Conservation (phyloP, 331 rosid species). For the Quercus phellos region DNA sequence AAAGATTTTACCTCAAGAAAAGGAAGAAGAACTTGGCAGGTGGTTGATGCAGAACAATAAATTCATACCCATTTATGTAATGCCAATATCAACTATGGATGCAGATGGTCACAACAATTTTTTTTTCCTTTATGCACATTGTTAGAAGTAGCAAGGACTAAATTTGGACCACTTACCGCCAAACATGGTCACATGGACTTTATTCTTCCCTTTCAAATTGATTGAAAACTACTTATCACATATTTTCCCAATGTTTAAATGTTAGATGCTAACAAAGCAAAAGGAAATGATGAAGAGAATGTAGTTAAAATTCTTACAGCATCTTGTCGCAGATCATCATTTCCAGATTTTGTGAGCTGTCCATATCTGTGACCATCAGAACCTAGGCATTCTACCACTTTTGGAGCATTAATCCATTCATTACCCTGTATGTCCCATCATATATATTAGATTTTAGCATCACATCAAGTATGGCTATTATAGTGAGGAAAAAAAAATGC, state of each 20-base stretch:
- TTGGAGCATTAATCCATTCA: constrained; percentile 97
- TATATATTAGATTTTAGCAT: constrained; percentile 15
- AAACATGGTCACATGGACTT: constrained; percentile 7
- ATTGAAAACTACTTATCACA: background rate
- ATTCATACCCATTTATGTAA: background rate
- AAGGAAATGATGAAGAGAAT: background rate
- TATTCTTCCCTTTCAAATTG: background rate
- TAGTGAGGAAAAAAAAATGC: background rate
- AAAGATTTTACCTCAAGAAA: background rate
- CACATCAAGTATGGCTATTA: constrained; percentile 7
- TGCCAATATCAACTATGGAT: background rate
- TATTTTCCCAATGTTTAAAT: constrained; percentile 6
- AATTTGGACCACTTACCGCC: background rate
- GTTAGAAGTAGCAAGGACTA: background rate
- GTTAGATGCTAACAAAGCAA: background rate
- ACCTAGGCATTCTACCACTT: constrained; percentile 88
- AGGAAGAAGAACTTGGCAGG: background rate
- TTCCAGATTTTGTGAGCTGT: constrained; percentile 95
- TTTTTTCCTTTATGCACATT: background rate
- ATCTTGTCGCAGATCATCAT: constrained; percentile 91
- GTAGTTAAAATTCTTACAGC: constrained; percentile 52
- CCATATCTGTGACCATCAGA: constrained; percentile 78
- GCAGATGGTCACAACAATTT: background rate
- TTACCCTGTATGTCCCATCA: constrained; percentile 51
- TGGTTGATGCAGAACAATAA: background rate